phyloP scores from a whole-genome alignment of 1,284 basidiomycete species.

The Tilletia setariae region DNA sequence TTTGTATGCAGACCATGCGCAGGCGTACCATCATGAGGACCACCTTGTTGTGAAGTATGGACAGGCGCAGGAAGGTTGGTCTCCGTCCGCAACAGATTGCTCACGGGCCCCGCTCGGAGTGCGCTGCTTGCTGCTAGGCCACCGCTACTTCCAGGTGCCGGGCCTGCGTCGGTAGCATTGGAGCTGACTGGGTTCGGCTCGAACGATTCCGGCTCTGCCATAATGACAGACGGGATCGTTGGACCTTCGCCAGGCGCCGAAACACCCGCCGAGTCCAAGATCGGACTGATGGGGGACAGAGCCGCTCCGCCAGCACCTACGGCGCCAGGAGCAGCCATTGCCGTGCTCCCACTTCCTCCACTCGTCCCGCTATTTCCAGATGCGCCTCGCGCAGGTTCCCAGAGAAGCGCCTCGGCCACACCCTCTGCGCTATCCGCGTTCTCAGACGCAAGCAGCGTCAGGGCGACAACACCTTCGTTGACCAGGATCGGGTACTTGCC shows the following conservation, averaged over 20 bases:
- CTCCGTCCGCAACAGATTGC: slow-evolving; percentile 1
- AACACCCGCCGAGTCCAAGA: no score
- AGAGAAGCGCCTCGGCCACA: not conserved
- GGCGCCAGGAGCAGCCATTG: not conserved
- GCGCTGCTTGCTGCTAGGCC: not conserved
- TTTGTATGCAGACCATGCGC: not conserved
- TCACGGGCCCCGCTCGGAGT: slow-evolving; percentile 4
- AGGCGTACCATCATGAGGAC: not conserved
- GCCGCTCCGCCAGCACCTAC: not conserved
- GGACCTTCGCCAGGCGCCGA: not conserved
- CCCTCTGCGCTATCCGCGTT: slow-evolving; percentile 54
- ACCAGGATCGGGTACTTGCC: slow-evolving; percentile 77
- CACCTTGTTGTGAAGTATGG: not conserved
- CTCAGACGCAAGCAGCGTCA: slow-evolving; percentile 71
- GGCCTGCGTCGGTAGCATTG: not conserved
- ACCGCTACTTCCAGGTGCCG: not conserved
- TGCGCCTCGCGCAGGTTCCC: not conserved
- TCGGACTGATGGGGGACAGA: not conserved
- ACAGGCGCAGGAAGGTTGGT: not conserved
- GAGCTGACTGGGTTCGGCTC: not conserved
- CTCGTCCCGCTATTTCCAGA: not conserved
- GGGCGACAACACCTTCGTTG: slow-evolving; percentile 81
- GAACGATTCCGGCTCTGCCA: slow-evolving; percentile 14
- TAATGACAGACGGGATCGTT: not conserved
- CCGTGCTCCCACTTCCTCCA: not conserved